phyloP scores from a whole-genome alignment of 345 rosid species.

The Cardiospermum halicacabum region DNA sequence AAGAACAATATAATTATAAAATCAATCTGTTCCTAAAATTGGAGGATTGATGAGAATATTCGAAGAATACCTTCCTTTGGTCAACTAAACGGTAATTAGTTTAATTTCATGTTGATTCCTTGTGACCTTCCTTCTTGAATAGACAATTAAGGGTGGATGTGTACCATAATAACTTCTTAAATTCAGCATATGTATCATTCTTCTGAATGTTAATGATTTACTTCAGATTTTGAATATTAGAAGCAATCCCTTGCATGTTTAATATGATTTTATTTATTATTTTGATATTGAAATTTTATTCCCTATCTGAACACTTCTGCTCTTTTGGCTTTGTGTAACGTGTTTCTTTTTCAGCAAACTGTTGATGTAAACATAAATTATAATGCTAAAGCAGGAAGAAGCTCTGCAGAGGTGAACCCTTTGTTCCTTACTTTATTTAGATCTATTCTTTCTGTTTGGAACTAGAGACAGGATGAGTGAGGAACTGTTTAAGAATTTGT shows the following conservation, averaged over 20 bases:
- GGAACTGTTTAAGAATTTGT: background rate
- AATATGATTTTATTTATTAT: background rate
- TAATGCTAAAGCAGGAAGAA: slow-evolving; percentile 77
- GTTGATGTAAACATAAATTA: slow-evolving; percentile 59
- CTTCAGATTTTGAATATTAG: slow-evolving; percentile 1
- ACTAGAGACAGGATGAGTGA: background rate
- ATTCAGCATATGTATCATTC: background rate
- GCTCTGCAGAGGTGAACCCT: slow-evolving; percentile 61
- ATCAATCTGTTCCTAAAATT: too few relatives aligned
- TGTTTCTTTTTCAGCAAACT: slow-evolving; percentile 42
- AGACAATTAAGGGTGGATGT: too few relatives aligned
- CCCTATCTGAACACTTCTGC: slow-evolving; percentile 7
- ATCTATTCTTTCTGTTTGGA: background rate
- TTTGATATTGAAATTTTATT: slow-evolving; percentile 3
- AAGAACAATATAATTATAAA: too few relatives aligned
- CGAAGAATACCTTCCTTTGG: too few relatives aligned
- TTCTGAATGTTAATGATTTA: background rate
- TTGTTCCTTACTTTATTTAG: slow-evolving; percentile 5
- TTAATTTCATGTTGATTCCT: too few relatives aligned
- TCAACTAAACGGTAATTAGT: too few relatives aligned
- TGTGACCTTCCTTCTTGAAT: too few relatives aligned
- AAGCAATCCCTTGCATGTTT: background rate
- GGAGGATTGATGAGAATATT: too few relatives aligned
- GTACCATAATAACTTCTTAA: slow-evolving; percentile 2
- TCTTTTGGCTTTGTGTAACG: background rate